Evolutionary conservation across 306 rosid species (phyloP).

Genomic region (Malus orientalis): DNA sequence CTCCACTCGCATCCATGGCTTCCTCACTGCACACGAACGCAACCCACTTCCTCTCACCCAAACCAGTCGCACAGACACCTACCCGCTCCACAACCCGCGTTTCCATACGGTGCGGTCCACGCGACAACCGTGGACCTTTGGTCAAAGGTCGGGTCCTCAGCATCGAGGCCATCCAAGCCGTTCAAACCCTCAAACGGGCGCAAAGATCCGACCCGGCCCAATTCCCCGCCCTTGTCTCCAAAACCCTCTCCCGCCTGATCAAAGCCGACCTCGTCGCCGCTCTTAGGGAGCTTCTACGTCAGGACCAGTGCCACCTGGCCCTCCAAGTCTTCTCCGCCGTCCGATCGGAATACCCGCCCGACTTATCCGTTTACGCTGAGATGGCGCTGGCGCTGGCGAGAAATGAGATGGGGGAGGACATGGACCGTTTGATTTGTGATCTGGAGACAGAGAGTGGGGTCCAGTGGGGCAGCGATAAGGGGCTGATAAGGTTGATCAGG

Average conservation of each 20-base stretch:
- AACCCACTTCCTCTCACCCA: constrained; percentile 32
- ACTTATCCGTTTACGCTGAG: constrained; percentile 45
- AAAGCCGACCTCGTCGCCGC: constrained; percentile 71
- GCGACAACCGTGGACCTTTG: constrained; percentile 80
- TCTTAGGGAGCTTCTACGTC: constrained; percentile 75
- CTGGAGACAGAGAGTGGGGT: constrained; percentile 29
- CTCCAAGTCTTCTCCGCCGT: constrained; percentile 53
- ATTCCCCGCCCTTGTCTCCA: constrained; percentile 25
- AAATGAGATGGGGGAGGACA: constrained; percentile 37
- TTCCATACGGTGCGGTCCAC: constrained; percentile 63
- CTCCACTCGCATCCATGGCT: constrained; percentile 42
- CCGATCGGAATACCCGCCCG: constrained; percentile 64
- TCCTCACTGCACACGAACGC: constrained; percentile 32
- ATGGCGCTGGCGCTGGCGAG: constrained; percentile 36
- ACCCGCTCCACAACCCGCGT: constrained; percentile 7
- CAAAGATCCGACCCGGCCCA: constrained; percentile 41
- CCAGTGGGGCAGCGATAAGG: constrained; percentile 40
- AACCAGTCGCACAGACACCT: neutral
- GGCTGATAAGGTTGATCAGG: constrained; percentile 46
- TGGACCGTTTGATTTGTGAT: constrained; percentile 55
- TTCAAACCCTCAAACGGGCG: constrained; percentile 75
- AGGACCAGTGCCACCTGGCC: constrained; percentile 59
- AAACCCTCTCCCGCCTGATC: constrained; percentile 58
- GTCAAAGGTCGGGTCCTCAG: constrained; percentile 73
- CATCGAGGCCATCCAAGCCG: constrained; percentile 94